Percentiles rank a stretch among this genome's conserved stretches.
Conservation (phyloP, 179 eudicot genomes). For the Nepenthes alata region DNA sequence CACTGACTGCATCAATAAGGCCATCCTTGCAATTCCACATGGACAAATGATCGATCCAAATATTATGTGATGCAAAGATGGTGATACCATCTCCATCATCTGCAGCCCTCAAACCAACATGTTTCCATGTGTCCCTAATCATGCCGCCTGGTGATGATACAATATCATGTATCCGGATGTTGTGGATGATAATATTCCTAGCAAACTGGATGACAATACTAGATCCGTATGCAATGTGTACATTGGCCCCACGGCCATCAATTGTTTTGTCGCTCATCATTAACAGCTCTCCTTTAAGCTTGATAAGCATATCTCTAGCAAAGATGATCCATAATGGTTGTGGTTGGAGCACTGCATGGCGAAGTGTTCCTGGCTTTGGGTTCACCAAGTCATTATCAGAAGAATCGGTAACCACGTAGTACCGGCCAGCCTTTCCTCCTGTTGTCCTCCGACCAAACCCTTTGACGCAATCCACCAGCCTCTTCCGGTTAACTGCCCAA, state of each 20-base stretch:
- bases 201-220: constrained; percentile 20
- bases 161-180: constrained; percentile 15
- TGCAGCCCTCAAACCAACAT: constrained; percentile 12
- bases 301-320: constrained; percentile 15
- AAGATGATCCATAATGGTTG: constrained; percentile 33
- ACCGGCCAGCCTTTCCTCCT: constrained; percentile 17
- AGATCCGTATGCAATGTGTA: constrained; percentile 18
- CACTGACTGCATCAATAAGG: constrained; percentile 20
- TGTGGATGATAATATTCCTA: constrained; percentile 21
- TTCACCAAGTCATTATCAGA: constrained; percentile 16
- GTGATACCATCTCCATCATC: constrained; percentile 31
- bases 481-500: constrained; percentile 16
- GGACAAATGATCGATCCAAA: constrained; percentile 34
- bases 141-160: constrained; percentile 12
- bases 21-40: constrained; percentile 23
- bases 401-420: constrained; percentile 20
- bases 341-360: constrained; percentile 21
- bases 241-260: constrained; percentile 25
- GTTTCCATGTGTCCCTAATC: constrained; percentile 15
- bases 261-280: constrained; percentile 26
- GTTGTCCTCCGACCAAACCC: constrained; percentile 17
- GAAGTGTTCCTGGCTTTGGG: constrained; percentile 23
- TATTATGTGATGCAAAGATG: constrained; percentile 14
- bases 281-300: constrained; percentile 19
- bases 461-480: constrained; percentile 15